Base-by-base conservation (phyloP, 768 basidiomycete genomes). In the Boletus fagicola region DNA sequence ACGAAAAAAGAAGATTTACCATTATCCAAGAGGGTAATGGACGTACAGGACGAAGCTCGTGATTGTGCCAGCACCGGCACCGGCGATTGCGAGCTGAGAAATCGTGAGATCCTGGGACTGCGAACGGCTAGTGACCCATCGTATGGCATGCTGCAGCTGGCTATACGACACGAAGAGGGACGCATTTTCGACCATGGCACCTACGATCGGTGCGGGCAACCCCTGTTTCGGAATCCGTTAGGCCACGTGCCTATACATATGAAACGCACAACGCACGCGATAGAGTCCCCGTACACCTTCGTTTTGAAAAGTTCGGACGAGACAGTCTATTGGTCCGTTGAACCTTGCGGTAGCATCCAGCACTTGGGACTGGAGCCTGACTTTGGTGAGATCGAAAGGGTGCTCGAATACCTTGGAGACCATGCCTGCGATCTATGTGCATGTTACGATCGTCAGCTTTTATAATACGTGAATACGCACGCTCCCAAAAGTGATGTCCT, bases 351-450 rank as follows among this genome's bases (percentile, higher is more conserved):
- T 76, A 11, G 82, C 75, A 59, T 90, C 85, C 53, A 95, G 78
- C 13, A 95, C 86, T 67, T 98, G 96, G 2, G 91, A 83, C 72
- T 98, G 96, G 43, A 98, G 80, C 49, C 95, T 83, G 57, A 97
- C 95, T 76, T 97, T 98, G 54, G 93, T 89, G 36, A 98, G 82
- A 73, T 98, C 95, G 66, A 96, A 94, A 1, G 96, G 96, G 69
- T 97, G 93, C 75, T 96, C 94, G 60, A 97, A 87, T 16, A 94
- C 77, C 70, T 87, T 85, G 46, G 94, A 87, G 10, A 83, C 77
- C 78, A 96, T 93, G 26, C 95, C 95, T 54, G 94, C 92, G 54
- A 85, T 74, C 92, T 93, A 48, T 24, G 26, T 40, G 5, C 22
- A 40, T 26, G 46, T 59, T 35, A 49, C 4, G 33, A 55, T 40